phyloP scores from a whole-genome alignment of 371 early-diverging fungal species.

The Thermomucor indicae-seudaticae region DNA sequence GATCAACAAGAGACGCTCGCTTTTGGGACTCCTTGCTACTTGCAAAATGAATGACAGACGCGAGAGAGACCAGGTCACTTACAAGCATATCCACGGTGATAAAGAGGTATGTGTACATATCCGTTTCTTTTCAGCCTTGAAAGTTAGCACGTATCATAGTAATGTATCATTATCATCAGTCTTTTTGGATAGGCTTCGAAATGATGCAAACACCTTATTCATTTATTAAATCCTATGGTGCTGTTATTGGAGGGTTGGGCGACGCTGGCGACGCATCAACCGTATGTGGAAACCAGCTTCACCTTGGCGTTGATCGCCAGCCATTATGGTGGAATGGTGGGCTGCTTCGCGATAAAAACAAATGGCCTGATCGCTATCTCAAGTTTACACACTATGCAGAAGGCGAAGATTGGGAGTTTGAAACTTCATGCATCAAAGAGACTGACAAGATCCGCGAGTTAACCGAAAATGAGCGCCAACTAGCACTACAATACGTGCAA shows the following conservation, averaged over 20 bases:
- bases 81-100: constrained; percentile 49
- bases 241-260: constrained; percentile 52
- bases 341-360: constrained; percentile 41
- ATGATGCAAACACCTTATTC: constrained; percentile 56
- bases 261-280: constrained; percentile 32
- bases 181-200: constrained; percentile 60
- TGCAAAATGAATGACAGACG: constrained; percentile 55
- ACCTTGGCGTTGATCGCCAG: constrained; percentile 27
- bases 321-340: constrained; percentile 56
- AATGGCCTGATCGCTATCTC: constrained; percentile 24
- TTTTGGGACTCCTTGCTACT: constrained; percentile 50
- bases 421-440: constrained; percentile 26
- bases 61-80: constrained; percentile 45
- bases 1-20: constrained; percentile 49
- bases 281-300: constrained; percentile 55
- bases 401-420: constrained; percentile 33
- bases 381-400: constrained; percentile 27
- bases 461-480: constrained; percentile 7
- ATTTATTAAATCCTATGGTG: constrained; percentile 47
- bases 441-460: constrained; percentile 20
- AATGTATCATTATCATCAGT: too few relatives aligned
- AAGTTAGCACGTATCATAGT: too few relatives aligned
- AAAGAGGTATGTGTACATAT: constrained; percentile 50
- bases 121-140: too few relatives aligned
- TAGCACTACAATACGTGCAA: constrained; percentile 13